Evolutionary conservation across 345 rosid genomes (phyloP), one percentile per base, ranked within the genome.

Genomic region (Eucalyptus regnans): DNA sequence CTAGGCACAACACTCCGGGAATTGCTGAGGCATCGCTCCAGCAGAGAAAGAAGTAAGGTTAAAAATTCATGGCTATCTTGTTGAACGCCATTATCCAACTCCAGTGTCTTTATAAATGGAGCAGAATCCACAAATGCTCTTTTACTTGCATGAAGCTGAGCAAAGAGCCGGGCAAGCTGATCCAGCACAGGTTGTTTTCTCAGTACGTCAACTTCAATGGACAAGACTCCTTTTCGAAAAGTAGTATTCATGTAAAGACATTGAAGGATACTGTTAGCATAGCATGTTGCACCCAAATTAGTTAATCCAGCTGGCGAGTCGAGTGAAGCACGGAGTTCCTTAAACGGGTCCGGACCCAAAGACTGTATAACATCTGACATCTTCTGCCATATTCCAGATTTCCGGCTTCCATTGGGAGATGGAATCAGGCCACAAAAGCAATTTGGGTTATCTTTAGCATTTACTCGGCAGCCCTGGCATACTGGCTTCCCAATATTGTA

Each of bases 21-120:
- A 90, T 94, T 94, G 89, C 93, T 93, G 52, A 96, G 91, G 90
- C 98, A 95, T 76, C 96, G 94, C 93, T 98, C 99, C 91, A 98
- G 99, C 93, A 98, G 93, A 91, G 99, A 97, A 89, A 98, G 96
- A 91, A 98, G 94, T 90, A 98, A 90, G 43, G 98, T 98, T 91
- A 96, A 92, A 89, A 98, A 98, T 95, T 98, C 99, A 89, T 96
- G 99, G 90, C 97, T 95, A 92, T 98, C 99, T 93, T 98, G 99
- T 87, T 98, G 99, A 89, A 95, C 95, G 87, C 96, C 99, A 89
- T 98, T 98, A 91, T 98, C 99, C 89, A 98, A 90, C 94, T 98
- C 98, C 60, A 98, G 92, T 10, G 99, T 94, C 92, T 92, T 94
- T 88, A 98, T 96, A 93, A 98, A 97, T 83, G 99, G 98, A 87